Evolutionary conservation across 108 stramenopile species (phyloP).

Genomic region (Schizochytrium sp.): DNA sequence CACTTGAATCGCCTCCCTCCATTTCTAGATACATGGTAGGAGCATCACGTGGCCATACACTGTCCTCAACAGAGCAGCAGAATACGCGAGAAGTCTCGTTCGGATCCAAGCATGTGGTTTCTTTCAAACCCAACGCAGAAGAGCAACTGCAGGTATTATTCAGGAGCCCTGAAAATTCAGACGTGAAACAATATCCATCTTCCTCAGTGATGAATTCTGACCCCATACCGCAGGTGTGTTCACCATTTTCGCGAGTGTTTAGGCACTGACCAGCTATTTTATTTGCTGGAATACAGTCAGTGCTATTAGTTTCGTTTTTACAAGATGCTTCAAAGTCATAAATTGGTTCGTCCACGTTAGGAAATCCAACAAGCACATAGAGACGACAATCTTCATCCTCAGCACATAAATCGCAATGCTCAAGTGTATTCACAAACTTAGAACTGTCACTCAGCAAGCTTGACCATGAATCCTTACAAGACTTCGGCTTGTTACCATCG

Average conservation of each 20-base stretch:
- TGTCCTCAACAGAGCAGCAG: no score
- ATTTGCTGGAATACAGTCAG: slow-evolving; percentile 8
- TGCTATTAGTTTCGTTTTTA: background rate
- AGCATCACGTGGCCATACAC: no score
- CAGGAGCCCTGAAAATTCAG: background rate
- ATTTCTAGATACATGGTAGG: no score
- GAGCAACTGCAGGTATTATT: background rate
- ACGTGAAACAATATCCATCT: slow-evolving; percentile 18
- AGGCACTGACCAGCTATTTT: slow-evolving; percentile 10
- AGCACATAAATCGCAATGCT: slow-evolving; percentile 30
- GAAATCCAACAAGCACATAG: slow-evolving; percentile 12
- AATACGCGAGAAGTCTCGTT: no score
- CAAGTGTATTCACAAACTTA: slow-evolving; percentile 27
- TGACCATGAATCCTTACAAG: background rate
- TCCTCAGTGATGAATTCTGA: background rate
- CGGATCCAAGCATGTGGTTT: no score
- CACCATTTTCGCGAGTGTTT: background rate
- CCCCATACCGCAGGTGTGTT: background rate
- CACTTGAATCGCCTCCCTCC: no score
- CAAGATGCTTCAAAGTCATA: slow-evolving; percentile 2
- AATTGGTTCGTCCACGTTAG: background rate
- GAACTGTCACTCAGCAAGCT: background rate
- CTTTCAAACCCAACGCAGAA: no score
- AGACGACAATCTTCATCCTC: background rate
- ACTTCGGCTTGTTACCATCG: background rate